Conservation (phyloP, 2,329 filamentous ascomycete genomes). For the Ceratocystis smalleyi region DNA sequence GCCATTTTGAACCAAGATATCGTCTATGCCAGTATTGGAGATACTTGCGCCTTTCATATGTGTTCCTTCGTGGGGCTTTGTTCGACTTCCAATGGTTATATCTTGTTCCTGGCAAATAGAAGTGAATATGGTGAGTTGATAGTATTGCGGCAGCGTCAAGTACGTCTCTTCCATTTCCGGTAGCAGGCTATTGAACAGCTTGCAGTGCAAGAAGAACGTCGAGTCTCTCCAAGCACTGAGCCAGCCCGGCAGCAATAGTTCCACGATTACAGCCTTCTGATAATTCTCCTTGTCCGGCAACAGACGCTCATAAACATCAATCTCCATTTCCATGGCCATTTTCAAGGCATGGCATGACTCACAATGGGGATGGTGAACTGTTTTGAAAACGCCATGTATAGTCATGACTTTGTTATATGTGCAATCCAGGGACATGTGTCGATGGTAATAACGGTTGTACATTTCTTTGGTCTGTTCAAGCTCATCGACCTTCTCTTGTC, state of each 20-base stretch:
- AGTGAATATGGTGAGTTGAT: background rate
- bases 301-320: conserved; percentile 45
- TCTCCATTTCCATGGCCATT: conserved; percentile 31
- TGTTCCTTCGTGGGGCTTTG: conserved; percentile 25
- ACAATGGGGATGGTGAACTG: background rate
- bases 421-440: background rate
- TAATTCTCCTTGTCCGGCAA: conserved; percentile 25
- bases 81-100: conserved; percentile 23
- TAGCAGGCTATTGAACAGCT: conserved; percentile 32
- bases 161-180: conserved; percentile 27
- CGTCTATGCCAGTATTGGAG: conserved; percentile 20
- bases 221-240: conserved; percentile 3
- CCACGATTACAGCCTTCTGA: conserved; percentile 36
- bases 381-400: background rate
- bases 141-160: conserved; percentile 20
- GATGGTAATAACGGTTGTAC: background rate
- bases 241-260: conserved; percentile 29
- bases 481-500: background rate
- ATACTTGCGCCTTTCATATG: conserved; percentile 24
- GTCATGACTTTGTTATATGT: background rate
- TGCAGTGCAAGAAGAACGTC: background rate
- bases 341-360: rapidly evolving
- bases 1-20: conserved; percentile 33
- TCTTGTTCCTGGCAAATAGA: background rate
- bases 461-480: background rate